Percentiles rank a stretch among this genome's conserved stretches.
These are phyloP conservation scores for Penicillium bialowiezense DNA, from an alignment of 495 filamentous ascomycete genomes.

Conservation along the genomic window DNA sequence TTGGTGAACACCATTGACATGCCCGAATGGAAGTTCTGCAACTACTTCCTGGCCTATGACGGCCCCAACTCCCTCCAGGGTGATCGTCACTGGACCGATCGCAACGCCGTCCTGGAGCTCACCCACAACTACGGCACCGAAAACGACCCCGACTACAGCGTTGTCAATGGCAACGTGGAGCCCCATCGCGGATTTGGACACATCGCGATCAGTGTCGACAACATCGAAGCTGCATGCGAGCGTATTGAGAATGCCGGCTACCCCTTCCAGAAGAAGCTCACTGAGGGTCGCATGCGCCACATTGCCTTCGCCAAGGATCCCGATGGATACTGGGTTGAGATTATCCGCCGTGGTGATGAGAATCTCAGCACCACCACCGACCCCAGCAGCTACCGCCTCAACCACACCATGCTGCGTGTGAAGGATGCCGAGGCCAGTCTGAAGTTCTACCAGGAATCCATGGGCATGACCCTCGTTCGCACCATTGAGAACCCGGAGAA, in stretches of 20 bases:
- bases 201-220: constrained; percentile 81
- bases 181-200: constrained; percentile 89
- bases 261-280: constrained; percentile 88
- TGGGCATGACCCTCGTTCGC: constrained; percentile 82
- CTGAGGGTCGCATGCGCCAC: constrained; percentile 80
- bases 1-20: constrained; percentile 72
- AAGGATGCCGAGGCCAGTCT: constrained; percentile 83
- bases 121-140: constrained; percentile 98
- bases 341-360: constrained; percentile 56
- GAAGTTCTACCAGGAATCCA: constrained; percentile 84
- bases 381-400: constrained; percentile 53
- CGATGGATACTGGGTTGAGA: constrained; percentile 88
- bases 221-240: constrained; percentile 85
- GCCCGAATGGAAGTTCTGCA: constrained; percentile 82
- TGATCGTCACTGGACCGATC: constrained; percentile 75
- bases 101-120: constrained; percentile 87
- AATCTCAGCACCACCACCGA: constrained; percentile 51
- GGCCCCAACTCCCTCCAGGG: constrained; percentile 72
- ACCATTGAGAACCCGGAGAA: constrained; percentile 66
- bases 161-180: constrained; percentile 87
- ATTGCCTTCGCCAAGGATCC: constrained; percentile 94
- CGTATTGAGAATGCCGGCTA: constrained; percentile 87
- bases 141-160: constrained; percentile 73
- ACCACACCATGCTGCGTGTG: constrained; percentile 86
- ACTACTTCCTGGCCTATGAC: constrained; percentile 58